Evolutionary conservation across 106 monocot species (phyloP).

Genomic region (Allium fistulosum): DNA sequence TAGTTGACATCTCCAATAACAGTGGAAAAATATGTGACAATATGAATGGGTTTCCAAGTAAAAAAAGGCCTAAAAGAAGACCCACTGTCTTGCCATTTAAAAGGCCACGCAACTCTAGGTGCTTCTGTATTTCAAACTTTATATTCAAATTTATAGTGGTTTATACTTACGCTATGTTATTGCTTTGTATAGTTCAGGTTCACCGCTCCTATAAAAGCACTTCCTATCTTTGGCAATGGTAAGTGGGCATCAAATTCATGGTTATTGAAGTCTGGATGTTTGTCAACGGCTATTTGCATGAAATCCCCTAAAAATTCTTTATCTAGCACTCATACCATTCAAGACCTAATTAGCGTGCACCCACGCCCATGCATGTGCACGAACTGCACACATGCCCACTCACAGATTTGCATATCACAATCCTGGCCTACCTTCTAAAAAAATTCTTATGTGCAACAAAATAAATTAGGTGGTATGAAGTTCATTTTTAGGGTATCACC

Average conservation of each 20-base stretch:
- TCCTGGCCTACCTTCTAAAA: too few species aligned
- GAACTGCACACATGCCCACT: too few species aligned
- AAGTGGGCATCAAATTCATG: slow-evolving; percentile 11
- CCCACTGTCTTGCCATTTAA: slow-evolving; percentile 65
- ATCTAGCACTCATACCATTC: too few species aligned
- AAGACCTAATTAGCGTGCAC: too few species aligned
- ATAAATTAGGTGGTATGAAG: too few species aligned
- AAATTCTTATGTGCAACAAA: too few species aligned
- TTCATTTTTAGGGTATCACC: too few species aligned
- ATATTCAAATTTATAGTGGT: slow-evolving; percentile 4
- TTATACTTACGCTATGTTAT: slow-evolving; percentile 8
- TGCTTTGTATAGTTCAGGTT: slow-evolving; percentile 50
- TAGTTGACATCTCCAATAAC: slow-evolving; percentile 44
- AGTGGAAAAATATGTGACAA: slow-evolving; percentile 8
- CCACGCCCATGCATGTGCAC: too few species aligned
- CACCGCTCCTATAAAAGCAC: slow-evolving; percentile 43
- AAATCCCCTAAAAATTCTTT: too few species aligned
- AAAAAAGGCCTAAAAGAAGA: slow-evolving; percentile 33
- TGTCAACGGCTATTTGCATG: too few species aligned
- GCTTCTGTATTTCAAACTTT: slow-evolving; percentile 8
- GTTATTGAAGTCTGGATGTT: background rate
- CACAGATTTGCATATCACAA: too few species aligned
- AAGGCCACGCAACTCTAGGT: slow-evolving; percentile 78
- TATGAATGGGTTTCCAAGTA: slow-evolving; percentile 14
- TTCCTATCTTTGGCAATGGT: slow-evolving; percentile 29